Evolutionary conservation across 169 alveolate species (phyloP).

Genomic region (Toxoplasma gondii): DNA sequence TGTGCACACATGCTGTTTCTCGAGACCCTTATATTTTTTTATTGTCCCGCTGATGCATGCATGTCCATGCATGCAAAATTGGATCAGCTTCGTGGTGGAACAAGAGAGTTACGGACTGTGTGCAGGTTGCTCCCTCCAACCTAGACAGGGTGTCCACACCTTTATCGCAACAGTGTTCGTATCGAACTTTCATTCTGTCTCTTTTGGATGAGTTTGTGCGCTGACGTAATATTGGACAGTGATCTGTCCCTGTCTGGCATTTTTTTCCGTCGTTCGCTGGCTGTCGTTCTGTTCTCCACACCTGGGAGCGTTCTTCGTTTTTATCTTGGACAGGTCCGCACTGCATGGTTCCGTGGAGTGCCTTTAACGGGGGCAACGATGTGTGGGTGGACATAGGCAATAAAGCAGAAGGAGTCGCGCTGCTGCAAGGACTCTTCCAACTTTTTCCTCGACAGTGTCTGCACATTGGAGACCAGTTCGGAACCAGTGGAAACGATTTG

Average conservation of each 20-base stretch:
- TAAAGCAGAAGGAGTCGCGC: constrained; percentile 72
- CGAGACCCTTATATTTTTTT: no score
- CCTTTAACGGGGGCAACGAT: constrained; percentile 77
- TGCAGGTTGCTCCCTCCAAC: no score
- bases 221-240: not conserved
- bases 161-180: not conserved
- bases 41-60: no score
- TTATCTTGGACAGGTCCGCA: not conserved
- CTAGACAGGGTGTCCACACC: no score
- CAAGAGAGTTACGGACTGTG: no score
- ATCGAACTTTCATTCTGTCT: not conserved
- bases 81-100: no score
- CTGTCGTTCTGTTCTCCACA: not conserved
- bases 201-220: not conserved
- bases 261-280: not conserved
- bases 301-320: not conserved
- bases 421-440: constrained; percentile 64
- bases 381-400: constrained; percentile 77
- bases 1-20: no score
- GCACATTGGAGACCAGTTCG: constrained; percentile 77
- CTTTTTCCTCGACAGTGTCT: constrained; percentile 68
- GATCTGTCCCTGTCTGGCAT: no score
- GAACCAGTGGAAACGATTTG: constrained; percentile 72
- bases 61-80: no score
- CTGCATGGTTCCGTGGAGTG: constrained; percentile 72